These are phyloP conservation scores for Penicillium psychrosexuale DNA, from an alignment of 2,329 filamentous ascomycete species.

Conservation along the genomic window DNA sequence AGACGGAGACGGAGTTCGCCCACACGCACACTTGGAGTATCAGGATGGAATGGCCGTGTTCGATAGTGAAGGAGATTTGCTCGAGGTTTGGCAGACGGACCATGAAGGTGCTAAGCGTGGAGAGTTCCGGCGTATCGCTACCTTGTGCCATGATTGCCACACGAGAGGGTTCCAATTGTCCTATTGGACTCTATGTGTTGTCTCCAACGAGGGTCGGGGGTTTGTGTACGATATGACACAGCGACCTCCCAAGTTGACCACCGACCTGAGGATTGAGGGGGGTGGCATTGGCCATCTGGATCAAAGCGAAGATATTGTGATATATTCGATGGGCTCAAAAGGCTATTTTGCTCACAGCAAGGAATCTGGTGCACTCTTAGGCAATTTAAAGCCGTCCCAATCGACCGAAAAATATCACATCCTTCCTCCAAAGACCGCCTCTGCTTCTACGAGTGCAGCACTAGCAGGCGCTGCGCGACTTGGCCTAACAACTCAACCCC, in stretches of 20 bases:
- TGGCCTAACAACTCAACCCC: constrained; percentile 21
- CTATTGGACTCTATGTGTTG: constrained; percentile 46
- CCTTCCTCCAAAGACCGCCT: constrained; percentile 22
- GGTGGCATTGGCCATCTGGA: constrained; percentile 47
- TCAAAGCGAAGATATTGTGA: constrained; percentile 42
- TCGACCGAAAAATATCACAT: constrained; percentile 37
- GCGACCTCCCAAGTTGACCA: constrained; percentile 34
- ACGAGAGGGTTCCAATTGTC: constrained; percentile 49
- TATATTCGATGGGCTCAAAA: constrained; percentile 44
- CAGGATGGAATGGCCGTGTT: constrained; percentile 47
- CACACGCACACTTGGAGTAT: constrained; percentile 49
- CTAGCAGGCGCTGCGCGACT: constrained; percentile 21
- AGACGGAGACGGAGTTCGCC: constrained; percentile 35
- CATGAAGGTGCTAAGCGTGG: constrained; percentile 35
- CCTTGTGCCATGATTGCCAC: constrained; percentile 43
- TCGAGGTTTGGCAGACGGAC: constrained; percentile 48
- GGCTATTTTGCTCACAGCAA: constrained; percentile 48
- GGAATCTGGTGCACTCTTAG: constrained; percentile 37
- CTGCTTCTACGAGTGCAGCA: constrained; percentile 15
- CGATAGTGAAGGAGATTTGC: constrained; percentile 44
- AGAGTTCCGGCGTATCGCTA: constrained; percentile 40
- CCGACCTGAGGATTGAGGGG: constrained; percentile 38
- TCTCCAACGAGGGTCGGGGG: constrained; percentile 44
- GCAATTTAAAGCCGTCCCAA: constrained; percentile 38
- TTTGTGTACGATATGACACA: constrained; percentile 47